A percentile compares a stretch with the other conserved stretches of the same genome.
Conservation (phyloP, 768 basidiomycete genomes). For the Tricholoma sp. region DNA sequence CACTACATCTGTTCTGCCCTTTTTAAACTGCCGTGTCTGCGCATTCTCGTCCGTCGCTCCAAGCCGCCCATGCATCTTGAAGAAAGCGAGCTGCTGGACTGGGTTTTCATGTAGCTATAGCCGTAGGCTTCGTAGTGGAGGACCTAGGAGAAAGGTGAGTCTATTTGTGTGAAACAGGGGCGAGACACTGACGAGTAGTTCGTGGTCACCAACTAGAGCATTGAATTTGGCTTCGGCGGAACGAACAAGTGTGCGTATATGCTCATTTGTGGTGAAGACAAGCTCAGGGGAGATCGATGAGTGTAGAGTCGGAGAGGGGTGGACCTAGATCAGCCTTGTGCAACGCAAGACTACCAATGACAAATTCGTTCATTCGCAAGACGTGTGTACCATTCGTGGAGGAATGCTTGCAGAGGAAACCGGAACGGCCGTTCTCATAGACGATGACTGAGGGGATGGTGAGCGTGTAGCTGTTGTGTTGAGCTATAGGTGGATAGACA, state of each 20-base stretch:
- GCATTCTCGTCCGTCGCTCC: slow-evolving; percentile 89
- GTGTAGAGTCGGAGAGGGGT: neutral
- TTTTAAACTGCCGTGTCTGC: slow-evolving; percentile 89
- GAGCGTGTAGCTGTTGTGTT: slow-evolving; percentile 15
- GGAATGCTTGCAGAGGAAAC: slow-evolving; percentile 85
- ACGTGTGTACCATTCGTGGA: slow-evolving; percentile 96
- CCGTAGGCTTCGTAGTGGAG: slow-evolving; percentile 88
- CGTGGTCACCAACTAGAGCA: slow-evolving; percentile 69
- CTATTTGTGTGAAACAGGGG: no score
- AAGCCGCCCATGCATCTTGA: slow-evolving; percentile 72
- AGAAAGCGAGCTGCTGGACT: slow-evolving; percentile 94
- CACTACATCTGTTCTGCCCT: slow-evolving; percentile 96
- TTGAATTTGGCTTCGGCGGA: slow-evolving; percentile 67
- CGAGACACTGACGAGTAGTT: no score
- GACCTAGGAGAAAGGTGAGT: slow-evolving; percentile 38
- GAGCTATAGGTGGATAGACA: slow-evolving; percentile 18
- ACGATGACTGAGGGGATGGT: slow-evolving; percentile 68
- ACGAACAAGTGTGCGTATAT: slow-evolving; percentile 46
- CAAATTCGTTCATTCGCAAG: slow-evolving; percentile 90
- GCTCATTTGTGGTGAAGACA: slow-evolving; percentile 58
- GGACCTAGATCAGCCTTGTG: slow-evolving; percentile 67
- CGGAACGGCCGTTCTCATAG: slow-evolving; percentile 91
- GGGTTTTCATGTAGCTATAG: slow-evolving; percentile 77
- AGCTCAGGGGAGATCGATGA: slow-evolving; percentile 59
- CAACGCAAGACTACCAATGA: slow-evolving; percentile 67